phyloP scores from a whole-genome alignment of 495 filamentous ascomycete genomes.

The Xylona heveae region DNA sequence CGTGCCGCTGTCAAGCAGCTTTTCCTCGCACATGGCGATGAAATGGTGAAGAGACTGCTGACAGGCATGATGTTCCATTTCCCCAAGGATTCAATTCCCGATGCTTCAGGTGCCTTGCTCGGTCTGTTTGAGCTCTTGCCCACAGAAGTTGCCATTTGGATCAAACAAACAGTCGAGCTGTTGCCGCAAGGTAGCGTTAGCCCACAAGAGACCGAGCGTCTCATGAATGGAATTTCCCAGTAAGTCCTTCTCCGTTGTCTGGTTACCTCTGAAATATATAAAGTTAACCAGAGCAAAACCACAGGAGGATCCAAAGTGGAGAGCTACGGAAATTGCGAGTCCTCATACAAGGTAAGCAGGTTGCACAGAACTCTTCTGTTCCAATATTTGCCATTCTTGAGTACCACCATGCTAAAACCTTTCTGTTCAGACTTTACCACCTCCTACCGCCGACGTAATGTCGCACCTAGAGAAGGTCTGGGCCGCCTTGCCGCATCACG shows the following conservation, averaged over 20 bases:
- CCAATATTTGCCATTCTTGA: not conserved
- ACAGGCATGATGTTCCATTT: conserved; percentile 99
- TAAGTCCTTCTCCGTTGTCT: conserved; percentile 1
- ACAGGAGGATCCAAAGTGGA: conserved; percentile 34
- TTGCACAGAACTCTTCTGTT: too few species aligned
- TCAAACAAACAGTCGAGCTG: conserved; percentile 62
- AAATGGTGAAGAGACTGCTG: conserved; percentile 63
- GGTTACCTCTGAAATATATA: not conserved
- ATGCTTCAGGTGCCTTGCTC: conserved; percentile 80
- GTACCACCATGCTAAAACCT: not conserved
- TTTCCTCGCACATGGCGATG: conserved; percentile 47
- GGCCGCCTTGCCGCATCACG: conserved; percentile 64
- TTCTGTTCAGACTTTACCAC: conserved; percentile 59
- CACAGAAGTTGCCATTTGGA: conserved; percentile 51
- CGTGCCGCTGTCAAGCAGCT: conserved; percentile 46
- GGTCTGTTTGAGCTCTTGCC: conserved; percentile 76
- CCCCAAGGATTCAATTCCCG: conserved; percentile 81
- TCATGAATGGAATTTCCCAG: conserved; percentile 42
- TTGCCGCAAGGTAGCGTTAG: conserved; percentile 65
- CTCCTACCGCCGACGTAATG: conserved; percentile 75
- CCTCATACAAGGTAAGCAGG: conserved; percentile 41
- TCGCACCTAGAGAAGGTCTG: conserved; percentile 80
- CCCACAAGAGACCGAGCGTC: conserved; percentile 34
- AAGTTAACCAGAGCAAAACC: not conserved
- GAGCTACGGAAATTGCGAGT: conserved; percentile 65